Base-by-base conservation (phyloP, 495 filamentous ascomycete genomes). In the Aspergillus sclerotiicarbonarius region DNA sequence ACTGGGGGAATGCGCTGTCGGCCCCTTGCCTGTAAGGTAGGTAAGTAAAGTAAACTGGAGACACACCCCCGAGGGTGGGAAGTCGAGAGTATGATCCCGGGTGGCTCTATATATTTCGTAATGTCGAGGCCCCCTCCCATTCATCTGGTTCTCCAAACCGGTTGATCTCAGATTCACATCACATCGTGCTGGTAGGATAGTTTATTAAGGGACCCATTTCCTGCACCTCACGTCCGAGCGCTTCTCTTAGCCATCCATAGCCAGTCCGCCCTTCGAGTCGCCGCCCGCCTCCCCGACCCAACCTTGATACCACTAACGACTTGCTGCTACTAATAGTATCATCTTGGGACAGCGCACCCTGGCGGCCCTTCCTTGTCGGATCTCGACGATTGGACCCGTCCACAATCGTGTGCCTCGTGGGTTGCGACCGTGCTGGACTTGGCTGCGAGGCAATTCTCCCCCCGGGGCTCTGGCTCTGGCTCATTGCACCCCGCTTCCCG, bases 401-500 rank as follows among this genome's bases (percentile, higher is more conserved):
- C 3, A 13, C 33, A 41, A 35, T 19, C 43, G 16, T 19, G 13
- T 46, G 20, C 29, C 32, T 45, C 20, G 46, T 51, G 44, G 31
- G 37, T 44, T 29, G 48, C 52, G 32, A 61, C 56, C 45, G 57
- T 53, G 44, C 37, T 25, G 19, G 18, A 47, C 6, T 25, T 31
- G 39, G 50, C 49, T 46, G 15, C 35, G 43, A 58, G 45, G 31
- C 54, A 55, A 53, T 60, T 54, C 59, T 39, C 43, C 49, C 31
- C 57, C 52, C 56, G 60, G 57, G 63, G 58, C 55, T 58, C 37
- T n/a, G n/a, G 2, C 33, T 41, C 35, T n/a, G n/a, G 25, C 2
- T 45, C 6, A 18, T 63, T 35, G 50, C 64, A 61, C 64, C 64
- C 64, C 64, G 59, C 64, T 62, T 62, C 63, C 45, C 55, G 63